Evolutionary conservation across 257 asterid species (phyloP), one percentile per base, ranked within the genome.

Genomic region (Forsythia suspensa): DNA sequence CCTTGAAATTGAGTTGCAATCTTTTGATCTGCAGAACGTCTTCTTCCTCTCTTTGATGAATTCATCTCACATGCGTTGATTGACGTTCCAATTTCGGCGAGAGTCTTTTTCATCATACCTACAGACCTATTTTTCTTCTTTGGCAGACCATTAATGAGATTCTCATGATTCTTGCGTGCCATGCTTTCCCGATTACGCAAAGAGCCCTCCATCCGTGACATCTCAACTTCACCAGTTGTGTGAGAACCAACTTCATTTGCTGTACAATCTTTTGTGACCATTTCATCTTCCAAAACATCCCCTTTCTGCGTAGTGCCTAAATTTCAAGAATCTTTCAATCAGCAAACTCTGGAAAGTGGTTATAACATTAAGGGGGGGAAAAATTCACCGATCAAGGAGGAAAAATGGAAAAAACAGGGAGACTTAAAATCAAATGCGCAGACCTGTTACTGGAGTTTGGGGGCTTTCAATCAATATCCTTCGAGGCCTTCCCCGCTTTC

Each of bases 401-500:
- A 41, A 36, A 41, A 72, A 52, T 20, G 36, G 76, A 79, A 77
- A 73, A 79, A 77, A 51, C 39, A 41, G 69, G 66, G 76, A 18
- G 77, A 24, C 72, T 18, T 67, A 46, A 44, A 73, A 37, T 71
- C 38, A 43, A 24, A 61, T 34, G 8, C 57, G 44, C 5, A 70
- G 72, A 89, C 98, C 94, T 83, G 83, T 41, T 37, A 68, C 13
- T 70, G 55, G 70, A 83, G 76, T 71, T 6, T 67, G 70, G 67
- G 73, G 79, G 81, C 71, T 76, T 29, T 73, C 83, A 1, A 8
- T 39, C 24, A n/a, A 43, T 42, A 37, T 52, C 81, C 43, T 88
- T 40, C 76, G 81, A 59, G 94, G 96, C 76, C 97, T 87, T 36
- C 93, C 97, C 73, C 90, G 86, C 84, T 66, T 86, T 77, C 74